A percentile compares a stretch with the other conserved stretches of the same genome.
Evolutionary conservation across 2,329 filamentous ascomycete species (phyloP).

Genomic region (Gnomoniopsis smithogilvyi): DNA sequence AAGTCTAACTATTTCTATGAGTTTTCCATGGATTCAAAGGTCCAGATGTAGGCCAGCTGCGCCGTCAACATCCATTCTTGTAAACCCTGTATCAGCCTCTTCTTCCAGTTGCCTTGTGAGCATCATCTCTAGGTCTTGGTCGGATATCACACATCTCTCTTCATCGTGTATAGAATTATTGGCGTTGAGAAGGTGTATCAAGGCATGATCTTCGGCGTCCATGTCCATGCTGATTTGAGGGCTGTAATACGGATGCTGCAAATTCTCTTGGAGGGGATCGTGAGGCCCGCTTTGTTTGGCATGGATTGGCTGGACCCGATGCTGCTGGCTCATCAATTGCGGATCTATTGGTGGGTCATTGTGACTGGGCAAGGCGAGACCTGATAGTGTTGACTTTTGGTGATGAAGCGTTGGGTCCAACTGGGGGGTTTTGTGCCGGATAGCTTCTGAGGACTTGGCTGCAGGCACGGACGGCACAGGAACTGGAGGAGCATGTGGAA

Average conservation of each 20-base stretch:
- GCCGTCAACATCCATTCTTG: constrained; percentile 19
- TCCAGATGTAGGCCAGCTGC: background rate
- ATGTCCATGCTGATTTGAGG: constrained; percentile 27
- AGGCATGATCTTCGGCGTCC: constrained; percentile 39
- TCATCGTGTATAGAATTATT: constrained; percentile 21
- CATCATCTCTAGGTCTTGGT: constrained; percentile 48
- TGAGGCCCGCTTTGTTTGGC: constrained; percentile 24
- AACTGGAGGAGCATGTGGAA: constrained; percentile 5
- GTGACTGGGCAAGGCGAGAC: constrained; percentile 22
- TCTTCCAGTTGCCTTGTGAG: constrained; percentile 44
- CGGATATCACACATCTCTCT: constrained; percentile 29
- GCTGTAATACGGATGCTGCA: constrained; percentile 31
- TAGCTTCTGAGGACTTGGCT: constrained; percentile 23
- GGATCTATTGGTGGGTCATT: constrained; percentile 57
- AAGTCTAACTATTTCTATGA: background rate
- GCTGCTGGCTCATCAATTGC: constrained; percentile 50
- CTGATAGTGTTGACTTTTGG: constrained; percentile 25
- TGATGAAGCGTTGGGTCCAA: constrained; percentile 32
- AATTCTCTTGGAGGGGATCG: constrained; percentile 27
- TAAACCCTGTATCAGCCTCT: constrained; percentile 35
- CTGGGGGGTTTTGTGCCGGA: constrained; percentile 24
- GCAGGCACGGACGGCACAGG: background rate
- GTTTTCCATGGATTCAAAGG: background rate
- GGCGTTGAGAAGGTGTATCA: constrained; percentile 52
- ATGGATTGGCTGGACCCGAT: constrained; percentile 26